Percentiles rank a stretch among this genome's conserved stretches.
Conservation (phyloP, 108 stramenopile species). For the Phaeodactylum tricornutum region DNA sequence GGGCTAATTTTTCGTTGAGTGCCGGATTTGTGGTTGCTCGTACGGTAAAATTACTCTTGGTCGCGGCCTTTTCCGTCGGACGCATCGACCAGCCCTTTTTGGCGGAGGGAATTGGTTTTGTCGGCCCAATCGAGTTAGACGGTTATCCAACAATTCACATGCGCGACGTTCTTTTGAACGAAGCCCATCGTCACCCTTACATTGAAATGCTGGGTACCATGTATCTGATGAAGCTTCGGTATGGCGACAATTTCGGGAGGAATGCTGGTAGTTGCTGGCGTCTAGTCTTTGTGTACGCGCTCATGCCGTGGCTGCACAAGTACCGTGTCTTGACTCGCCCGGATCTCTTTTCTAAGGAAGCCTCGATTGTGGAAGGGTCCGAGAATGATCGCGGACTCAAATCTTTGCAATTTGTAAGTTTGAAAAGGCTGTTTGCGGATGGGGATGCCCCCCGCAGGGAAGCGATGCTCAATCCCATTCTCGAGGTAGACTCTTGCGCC, state of each 20-base stretch:
- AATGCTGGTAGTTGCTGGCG: constrained; percentile 6
- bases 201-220: constrained; percentile 41
- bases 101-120: constrained; percentile 27
- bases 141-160: constrained; percentile 10
- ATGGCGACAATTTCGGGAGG: constrained; percentile 29
- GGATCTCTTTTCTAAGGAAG: too few relatives aligned
- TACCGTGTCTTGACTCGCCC: constrained; percentile 24
- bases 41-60: constrained; percentile 21
- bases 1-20: constrained; percentile 31
- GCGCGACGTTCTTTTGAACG: constrained; percentile 27
- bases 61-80: constrained; percentile 19
- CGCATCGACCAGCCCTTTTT: constrained; percentile 45
- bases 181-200: constrained; percentile 56
- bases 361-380: too few relatives aligned
- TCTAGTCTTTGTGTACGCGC: constrained; percentile 27
- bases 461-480: too few relatives aligned
- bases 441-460: too few relatives aligned
- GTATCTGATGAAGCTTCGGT: constrained; percentile 49
- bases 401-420: too few relatives aligned
- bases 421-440: too few relatives aligned
- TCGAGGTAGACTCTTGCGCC: too few relatives aligned
- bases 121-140: background rate
- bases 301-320: constrained; percentile 46
- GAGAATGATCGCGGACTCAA: too few relatives aligned
- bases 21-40: constrained; percentile 26